Conservation (phyloP, 2,329 filamentous ascomycete species). For the Dothiorella sarmentorum region DNA sequence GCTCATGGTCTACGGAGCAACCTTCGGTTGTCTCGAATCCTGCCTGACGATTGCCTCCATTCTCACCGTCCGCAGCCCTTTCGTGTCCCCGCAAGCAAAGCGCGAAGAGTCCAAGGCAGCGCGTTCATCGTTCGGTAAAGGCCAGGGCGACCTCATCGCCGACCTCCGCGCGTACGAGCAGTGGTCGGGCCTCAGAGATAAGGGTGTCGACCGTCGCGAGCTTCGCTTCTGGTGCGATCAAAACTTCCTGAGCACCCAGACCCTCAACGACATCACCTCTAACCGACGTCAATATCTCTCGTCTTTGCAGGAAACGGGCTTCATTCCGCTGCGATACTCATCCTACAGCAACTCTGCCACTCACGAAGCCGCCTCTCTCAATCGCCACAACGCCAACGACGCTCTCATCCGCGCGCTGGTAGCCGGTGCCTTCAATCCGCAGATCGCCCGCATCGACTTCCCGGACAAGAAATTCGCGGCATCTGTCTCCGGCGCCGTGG, state of each 20-base stretch:
- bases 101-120: conserved; percentile 78
- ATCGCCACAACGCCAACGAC: conserved; percentile 48
- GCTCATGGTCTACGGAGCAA: conserved; percentile 89
- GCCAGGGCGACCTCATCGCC: conserved; percentile 81
- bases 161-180: conserved; percentile 80
- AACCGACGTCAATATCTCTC: conserved; percentile 83
- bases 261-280: conserved; percentile 81
- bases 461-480: conserved; percentile 94
- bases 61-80: conserved; percentile 83
- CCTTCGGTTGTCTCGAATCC: conserved; percentile 88
- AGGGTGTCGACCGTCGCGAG: conserved; percentile 56
- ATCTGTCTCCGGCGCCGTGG: conserved; percentile 82
- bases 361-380: conserved; percentile 32
- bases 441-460: conserved; percentile 87
- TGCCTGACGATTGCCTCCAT: conserved; percentile 87
- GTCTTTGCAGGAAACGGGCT: conserved; percentile 80
- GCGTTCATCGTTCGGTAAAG: conserved; percentile 65
- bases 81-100: conserved; percentile 77
- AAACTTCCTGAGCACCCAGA: conserved; percentile 80
- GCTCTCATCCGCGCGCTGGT: conserved; percentile 47
- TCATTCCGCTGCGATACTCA: conserved; percentile 54
- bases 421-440: conserved; percentile 60
- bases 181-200: conserved; percentile 67
- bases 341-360: conserved; percentile 26
- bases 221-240: conserved; percentile 76